Percentiles rank a stretch among this genome's conserved stretches.
Evolutionary conservation across 2,329 filamentous ascomycete genomes (phyloP).

Genomic region (Cyclaneusma minus): DNA sequence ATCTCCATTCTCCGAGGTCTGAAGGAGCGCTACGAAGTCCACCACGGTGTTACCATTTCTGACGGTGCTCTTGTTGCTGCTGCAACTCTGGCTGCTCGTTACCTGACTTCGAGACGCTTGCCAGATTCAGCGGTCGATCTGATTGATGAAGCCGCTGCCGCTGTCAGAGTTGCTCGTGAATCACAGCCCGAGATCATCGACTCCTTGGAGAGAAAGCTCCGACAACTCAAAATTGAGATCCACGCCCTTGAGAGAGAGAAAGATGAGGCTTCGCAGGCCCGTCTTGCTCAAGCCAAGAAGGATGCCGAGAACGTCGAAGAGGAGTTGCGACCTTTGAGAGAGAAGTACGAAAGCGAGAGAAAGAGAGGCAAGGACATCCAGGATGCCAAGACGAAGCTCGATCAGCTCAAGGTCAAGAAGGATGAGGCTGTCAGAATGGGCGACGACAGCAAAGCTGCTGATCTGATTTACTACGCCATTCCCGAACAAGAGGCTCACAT

Average conservation of each 20-base stretch:
- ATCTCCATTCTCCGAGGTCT: conserved; percentile 96
- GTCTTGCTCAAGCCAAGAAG: conserved; percentile 68
- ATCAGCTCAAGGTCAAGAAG: conserved; percentile 77
- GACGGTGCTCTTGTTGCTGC: conserved; percentile 86
- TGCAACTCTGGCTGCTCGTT: conserved; percentile 82
- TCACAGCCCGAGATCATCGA: conserved; percentile 94
- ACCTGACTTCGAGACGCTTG: conserved; percentile 77
- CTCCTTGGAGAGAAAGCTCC: conserved; percentile 76
- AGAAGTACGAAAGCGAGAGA: conserved; percentile 93
- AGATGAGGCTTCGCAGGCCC: conserved; percentile 77
- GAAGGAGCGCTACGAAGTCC: conserved; percentile 95
- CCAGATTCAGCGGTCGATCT: conserved; percentile 95
- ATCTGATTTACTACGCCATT: conserved; percentile 94
- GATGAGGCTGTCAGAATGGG: conserved; percentile 83
- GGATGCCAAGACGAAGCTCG: conserved; percentile 87
- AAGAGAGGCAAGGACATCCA: conserved; percentile 83
- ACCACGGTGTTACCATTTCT: conserved; percentile 93
- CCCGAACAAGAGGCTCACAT: conserved; percentile 79
- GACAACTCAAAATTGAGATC: conserved; percentile 93
- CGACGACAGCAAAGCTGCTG: conserved; percentile 75
- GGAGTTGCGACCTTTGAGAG: conserved; percentile 76
- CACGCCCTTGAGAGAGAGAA: conserved; percentile 88
- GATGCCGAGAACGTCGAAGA: conserved; percentile 92
- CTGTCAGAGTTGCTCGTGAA: conserved; percentile 89
- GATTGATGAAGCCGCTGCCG: conserved; percentile 89